A percentile compares a stretch with the other conserved stretches of the same genome.
Conservation (phyloP, 306 rosid species). For the Vigna trinervia region DNA sequence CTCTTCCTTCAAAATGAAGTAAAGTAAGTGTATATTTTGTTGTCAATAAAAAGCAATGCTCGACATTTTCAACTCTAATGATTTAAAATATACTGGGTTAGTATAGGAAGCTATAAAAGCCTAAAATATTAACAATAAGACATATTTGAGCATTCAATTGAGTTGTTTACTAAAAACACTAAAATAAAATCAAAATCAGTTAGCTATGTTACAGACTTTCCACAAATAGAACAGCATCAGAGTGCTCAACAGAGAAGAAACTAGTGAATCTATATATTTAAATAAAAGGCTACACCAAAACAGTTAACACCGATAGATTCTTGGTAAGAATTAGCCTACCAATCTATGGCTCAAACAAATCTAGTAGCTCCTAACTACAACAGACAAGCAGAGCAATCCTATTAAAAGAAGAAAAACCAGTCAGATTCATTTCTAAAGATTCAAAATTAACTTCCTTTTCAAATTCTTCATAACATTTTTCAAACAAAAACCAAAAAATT, state of each 20-base stretch:
- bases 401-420: constrained; percentile 16
- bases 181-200: neutral
- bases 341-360: constrained; percentile 17
- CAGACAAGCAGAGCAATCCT: constrained; percentile 12
- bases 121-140: neutral
- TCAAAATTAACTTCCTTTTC: neutral
- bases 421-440: constrained; percentile 13
- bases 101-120: neutral
- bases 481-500: neutral
- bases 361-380: constrained; percentile 27
- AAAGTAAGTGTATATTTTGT: constrained; percentile 21
- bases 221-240: constrained; percentile 21
- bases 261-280: constrained; percentile 32
- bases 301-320: neutral
- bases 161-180: neutral
- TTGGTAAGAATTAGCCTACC: constrained; percentile 27
- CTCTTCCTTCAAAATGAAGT: constrained; percentile 13
- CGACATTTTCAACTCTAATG: constrained; percentile 10
- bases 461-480: neutral
- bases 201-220: neutral
- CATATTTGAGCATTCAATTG: constrained; percentile 21
- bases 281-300: constrained; percentile 17
- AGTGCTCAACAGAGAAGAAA: constrained; percentile 24
- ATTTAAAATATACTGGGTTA: neutral
- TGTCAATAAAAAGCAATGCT: constrained; percentile 33